phyloP scores from a whole-genome alignment of 83 land plant species.

The Picea mariana region DNA sequence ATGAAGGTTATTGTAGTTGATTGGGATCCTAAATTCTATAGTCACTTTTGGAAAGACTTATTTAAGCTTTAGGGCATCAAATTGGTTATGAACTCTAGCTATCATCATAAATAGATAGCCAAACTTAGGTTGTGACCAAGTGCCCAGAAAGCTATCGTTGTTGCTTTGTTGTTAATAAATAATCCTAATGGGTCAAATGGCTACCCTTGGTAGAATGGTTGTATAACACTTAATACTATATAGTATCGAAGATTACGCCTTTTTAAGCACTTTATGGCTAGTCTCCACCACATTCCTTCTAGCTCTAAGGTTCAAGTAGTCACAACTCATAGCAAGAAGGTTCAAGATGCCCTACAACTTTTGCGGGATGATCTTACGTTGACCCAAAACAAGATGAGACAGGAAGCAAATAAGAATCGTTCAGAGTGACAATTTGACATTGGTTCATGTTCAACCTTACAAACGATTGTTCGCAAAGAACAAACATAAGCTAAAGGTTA shows the following conservation, averaged over 20 bases:
- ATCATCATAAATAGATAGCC: background rate
- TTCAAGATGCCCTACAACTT: background rate
- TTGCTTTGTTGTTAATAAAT: background rate
- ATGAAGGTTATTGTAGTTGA: background rate
- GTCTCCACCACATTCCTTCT: background rate
- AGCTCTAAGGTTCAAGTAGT: background rate
- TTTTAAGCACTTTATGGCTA: background rate
- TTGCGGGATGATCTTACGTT: no score
- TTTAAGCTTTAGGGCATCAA: background rate
- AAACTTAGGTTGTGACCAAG: background rate
- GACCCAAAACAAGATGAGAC: no score
- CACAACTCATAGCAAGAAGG: background rate
- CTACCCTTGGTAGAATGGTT: background rate
- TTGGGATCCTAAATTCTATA: background rate
- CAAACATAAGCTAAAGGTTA: no score
- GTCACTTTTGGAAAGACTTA: background rate
- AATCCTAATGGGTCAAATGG: background rate
- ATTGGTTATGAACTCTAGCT: background rate
- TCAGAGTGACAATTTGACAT: no score
- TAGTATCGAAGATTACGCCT: background rate
- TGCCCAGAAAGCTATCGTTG: background rate
- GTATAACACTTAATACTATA: background rate
- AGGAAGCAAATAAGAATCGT: no score
- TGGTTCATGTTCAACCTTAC: no score
- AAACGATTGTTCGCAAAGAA: no score